Percentiles rank a stretch among this genome's conserved stretches.
Conservation (phyloP, 805 yeast genomes). For the Yamadazyma scolyti region DNA sequence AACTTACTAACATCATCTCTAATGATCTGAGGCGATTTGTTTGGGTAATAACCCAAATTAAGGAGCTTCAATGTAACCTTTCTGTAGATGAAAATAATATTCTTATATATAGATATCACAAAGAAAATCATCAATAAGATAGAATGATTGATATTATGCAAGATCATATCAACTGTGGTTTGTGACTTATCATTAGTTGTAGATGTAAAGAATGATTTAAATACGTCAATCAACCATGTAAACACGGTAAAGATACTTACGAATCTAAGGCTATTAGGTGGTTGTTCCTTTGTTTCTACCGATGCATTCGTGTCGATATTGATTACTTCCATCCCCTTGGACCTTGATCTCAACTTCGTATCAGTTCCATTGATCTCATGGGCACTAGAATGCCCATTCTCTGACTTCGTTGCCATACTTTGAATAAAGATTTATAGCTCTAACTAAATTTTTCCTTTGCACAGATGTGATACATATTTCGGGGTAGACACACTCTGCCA, state of each 20-base stretch:
- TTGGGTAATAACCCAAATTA: conserved; percentile 60
- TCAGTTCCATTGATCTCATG: too few species aligned
- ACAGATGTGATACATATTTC: too few species aligned
- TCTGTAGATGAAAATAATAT: conserved; percentile 49
- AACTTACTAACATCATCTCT: conserved; percentile 75
- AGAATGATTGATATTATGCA: conserved; percentile 41
- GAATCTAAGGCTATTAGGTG: conserved; percentile 3
- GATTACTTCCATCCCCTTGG: too few species aligned
- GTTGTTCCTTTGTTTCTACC: conserved; percentile 3
- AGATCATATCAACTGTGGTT: too few species aligned
- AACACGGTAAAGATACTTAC: conserved; percentile 3
- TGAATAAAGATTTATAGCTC: too few species aligned
- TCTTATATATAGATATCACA: conserved; percentile 52
- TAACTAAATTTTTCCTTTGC: too few species aligned
- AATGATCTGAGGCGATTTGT: conserved; percentile 79
- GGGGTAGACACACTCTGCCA: too few species aligned
- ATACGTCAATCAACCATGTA: conserved; percentile 2
- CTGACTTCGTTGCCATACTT: too few species aligned
- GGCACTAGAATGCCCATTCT: too few species aligned
- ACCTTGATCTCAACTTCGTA: too few species aligned
- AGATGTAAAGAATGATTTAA: background rate
- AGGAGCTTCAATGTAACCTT: conserved; percentile 53
- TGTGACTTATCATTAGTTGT: too few species aligned
- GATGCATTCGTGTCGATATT: too few species aligned
- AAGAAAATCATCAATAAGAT: conserved; percentile 52